These are phyloP conservation scores for Leccinellum rugosiceps DNA, from an alignment of 768 basidiomycete species.

Conservation along the genomic window DNA sequence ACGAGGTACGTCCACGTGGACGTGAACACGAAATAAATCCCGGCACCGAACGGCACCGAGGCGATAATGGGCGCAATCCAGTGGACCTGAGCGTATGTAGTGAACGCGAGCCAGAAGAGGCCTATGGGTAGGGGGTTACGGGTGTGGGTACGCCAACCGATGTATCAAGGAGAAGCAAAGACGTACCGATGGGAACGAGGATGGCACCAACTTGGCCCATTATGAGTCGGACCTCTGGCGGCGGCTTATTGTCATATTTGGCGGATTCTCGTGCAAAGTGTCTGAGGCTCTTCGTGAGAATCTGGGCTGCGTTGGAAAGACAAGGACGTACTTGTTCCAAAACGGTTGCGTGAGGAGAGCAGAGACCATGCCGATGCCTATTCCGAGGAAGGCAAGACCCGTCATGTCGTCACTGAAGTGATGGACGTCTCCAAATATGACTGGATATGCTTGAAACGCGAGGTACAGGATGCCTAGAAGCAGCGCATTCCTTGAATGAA, in stretches of 20 bases:
- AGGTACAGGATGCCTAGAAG: constrained; percentile 47
- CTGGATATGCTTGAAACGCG: constrained; percentile 55
- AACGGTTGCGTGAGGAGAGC: constrained; percentile 41
- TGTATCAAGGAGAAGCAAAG: background rate
- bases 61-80: constrained; percentile 48
- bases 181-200: constrained; percentile 55
- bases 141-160: background rate
- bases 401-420: constrained; percentile 51
- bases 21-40: constrained; percentile 62
- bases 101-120: constrained; percentile 56
- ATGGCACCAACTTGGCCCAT: constrained; percentile 70
- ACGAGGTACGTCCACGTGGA: constrained; percentile 62
- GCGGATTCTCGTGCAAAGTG: constrained; percentile 35
- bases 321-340: constrained; percentile 36
- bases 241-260: constrained; percentile 44
- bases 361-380: constrained; percentile 45
- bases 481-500: constrained; percentile 33
- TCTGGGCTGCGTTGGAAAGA: background rate
- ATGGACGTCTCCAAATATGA: constrained; percentile 48
- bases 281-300: constrained; percentile 24
- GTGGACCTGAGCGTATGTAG: constrained; percentile 44
- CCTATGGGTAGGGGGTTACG: constrained; percentile 19
- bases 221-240: constrained; percentile 63
- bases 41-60: constrained; percentile 49
- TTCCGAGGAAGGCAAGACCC: constrained; percentile 49